Evolutionary conservation across 495 filamentous ascomycete species (phyloP), one percentile per base, ranked within the genome.

Genomic region (Penicillium cosmopolitanum): DNA sequence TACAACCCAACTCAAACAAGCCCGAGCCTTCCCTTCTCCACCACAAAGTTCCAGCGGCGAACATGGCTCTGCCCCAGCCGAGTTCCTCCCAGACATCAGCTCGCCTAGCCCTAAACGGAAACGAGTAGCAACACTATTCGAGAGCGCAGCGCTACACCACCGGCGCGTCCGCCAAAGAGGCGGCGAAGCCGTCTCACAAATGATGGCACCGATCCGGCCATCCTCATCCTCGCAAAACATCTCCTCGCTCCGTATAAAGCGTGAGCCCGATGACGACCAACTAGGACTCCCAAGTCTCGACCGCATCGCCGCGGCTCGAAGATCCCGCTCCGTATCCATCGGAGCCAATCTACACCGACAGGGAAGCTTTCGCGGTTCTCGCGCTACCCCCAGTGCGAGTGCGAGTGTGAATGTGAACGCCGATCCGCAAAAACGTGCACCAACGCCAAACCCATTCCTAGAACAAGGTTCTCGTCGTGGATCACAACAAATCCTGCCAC

Each of bases 111-210:
- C 77, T 4, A 89, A 87, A 64, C 77, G 84, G 33, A 85, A 82
- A 66, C 79, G 78, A 40, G 77, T 84, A 19, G 78, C 76, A 18
- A 76, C 79, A 0, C 69, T 87, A 2, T 88, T 89, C 60, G 83
- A 89, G 47, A 77, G 82, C 50, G 85, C 85, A n/a, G 77, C 79
- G 6, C 79, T 85, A 46, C 80, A 82, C 56, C 80, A 82, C 38
- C 79, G 73, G 44, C 80, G 80, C 50, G 78, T 84, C 13, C 80
- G 79, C 50, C 76, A 82, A 52, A 76, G 77, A 47, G 84, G 84
- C 25, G 85, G 84, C 4, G 79, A 84, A 61, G 78, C 76, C 31
- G 79, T 87, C 16, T 78, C 85, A 1, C 78, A 82, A 43, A 68
- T 82, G 18, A 86, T 87, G 73, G 83, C 83, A 15, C 63, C 67